Conservation (phyloP, 75 land plant species). For the Sequoia sempervirens region DNA sequence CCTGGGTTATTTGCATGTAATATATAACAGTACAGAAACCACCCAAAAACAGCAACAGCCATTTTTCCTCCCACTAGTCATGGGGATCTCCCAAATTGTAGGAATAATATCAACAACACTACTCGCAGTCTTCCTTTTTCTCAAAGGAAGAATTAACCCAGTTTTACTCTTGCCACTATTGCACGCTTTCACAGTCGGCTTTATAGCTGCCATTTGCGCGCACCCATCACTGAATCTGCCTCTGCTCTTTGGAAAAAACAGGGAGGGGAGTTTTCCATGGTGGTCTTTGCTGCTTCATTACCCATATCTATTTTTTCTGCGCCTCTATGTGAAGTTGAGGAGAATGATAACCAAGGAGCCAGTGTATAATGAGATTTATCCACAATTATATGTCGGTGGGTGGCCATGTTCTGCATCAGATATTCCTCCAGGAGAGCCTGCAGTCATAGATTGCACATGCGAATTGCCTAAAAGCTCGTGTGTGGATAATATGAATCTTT, state of each 20-base stretch:
- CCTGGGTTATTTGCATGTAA: no score
- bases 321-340: constrained; percentile 43
- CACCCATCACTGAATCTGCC: constrained; percentile 63
- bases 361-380: constrained; percentile 47
- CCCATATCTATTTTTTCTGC: constrained; percentile 49
- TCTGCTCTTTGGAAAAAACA: constrained; percentile 48
- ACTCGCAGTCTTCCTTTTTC: background rate
- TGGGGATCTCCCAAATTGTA: constrained; percentile 8
- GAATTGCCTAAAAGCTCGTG: constrained; percentile 62
- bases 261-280: constrained; percentile 62
- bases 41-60: background rate
- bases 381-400: constrained; percentile 81
- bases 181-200: constrained; percentile 49
- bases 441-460: constrained; percentile 83
- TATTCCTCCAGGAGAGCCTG: constrained; percentile 70
- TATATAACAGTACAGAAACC: background rate
- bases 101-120: background rate
- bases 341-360: constrained; percentile 48
- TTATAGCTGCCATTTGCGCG: constrained; percentile 50
- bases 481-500: constrained; percentile 7
- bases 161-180: constrained; percentile 36
- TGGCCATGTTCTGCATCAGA: constrained; percentile 55
- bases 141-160: background rate
- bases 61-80: background rate
- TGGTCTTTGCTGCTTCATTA: constrained; percentile 61